Base-by-base conservation (phyloP, 148 eudicot species). In the Cornus florida region DNA sequence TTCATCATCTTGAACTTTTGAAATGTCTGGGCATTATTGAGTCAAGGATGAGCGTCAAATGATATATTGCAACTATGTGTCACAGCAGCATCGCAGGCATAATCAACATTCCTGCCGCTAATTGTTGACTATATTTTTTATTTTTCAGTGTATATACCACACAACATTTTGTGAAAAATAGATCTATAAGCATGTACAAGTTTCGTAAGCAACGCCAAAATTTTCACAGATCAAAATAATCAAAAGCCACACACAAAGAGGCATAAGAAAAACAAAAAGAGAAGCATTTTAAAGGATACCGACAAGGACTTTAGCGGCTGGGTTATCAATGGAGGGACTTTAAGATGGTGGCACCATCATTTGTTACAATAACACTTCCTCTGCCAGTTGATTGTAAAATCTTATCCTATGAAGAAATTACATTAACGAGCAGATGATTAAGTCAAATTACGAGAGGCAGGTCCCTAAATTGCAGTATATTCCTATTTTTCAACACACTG, bases 1-100 rank as follows among this genome's bases (percentile, higher is more conserved):
- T 88, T 93, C 99, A 87, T 96, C 99, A 84, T 96, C 99, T 87
- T 96, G 99, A 22, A 92, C 93, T 79, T 96, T 96, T 5, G 98
- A 96, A 74, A 96, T 96, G 77, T 96, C 99, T 96, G 77, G 65
- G 19, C 41, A 59, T 78, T 23, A 59, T 78, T 23, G 16, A 46
- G 23, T 86, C 73, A 87, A 88, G 90, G 85, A 81, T 41, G 73
- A 83, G 39, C 56, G 48, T 62, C 66, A 41, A 17, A 33, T 28
- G 6, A 11, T 22, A 19, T 67, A 69, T 13, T 73, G 19, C 35
- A 50, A 66, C 32, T 6, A n/a, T n/a, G 28, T 35, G 20, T 62
- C 6, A 28, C 3, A 67, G 64, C 31, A 46, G n/a, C 7, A 67
- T 53, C 11, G 33, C 6, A 5, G 33, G 53, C 8, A 62, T 11